A percentile compares a stretch with the other conserved stretches of the same genome.
Conservation (phyloP, 176 grass and related monocot genomes). For the Poa annua region DNA sequence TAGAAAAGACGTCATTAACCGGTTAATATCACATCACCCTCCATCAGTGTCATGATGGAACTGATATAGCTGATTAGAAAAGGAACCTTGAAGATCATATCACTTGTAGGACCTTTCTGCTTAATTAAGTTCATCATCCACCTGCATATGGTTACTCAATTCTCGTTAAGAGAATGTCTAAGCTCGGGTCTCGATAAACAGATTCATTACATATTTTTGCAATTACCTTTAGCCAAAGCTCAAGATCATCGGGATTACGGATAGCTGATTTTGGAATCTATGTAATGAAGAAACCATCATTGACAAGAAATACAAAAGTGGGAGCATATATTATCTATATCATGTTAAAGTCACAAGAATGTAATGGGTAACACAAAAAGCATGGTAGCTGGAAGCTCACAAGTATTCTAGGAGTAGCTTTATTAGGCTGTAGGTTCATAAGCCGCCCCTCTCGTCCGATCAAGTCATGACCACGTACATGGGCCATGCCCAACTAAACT, state of each 20-base stretch:
- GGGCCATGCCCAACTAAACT: too few species aligned
- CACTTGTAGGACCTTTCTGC: conserved; percentile 88
- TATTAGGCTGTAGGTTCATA: too few species aligned
- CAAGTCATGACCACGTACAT: too few species aligned
- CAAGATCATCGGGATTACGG: conserved; percentile 76
- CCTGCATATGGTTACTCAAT: conserved; percentile 44
- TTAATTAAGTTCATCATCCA: conserved; percentile 86
- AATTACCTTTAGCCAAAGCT: conserved; percentile 91
- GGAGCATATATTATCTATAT: background rate
- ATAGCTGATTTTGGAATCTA: conserved; percentile 86
- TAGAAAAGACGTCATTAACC: conserved; percentile 46
- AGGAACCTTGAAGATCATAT: conserved; percentile 95
- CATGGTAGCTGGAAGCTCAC: background rate
- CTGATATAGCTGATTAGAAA: conserved; percentile 97
- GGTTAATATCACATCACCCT: conserved; percentile 96
- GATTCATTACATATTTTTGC: background rate
- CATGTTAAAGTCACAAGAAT: background rate
- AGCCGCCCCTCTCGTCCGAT: too few species aligned
- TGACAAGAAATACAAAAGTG: too few species aligned
- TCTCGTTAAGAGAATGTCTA: conserved; percentile 11
- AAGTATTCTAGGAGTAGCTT: background rate
- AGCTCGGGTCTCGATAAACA: background rate
- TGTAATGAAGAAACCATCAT: too few species aligned
- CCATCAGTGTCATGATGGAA: conserved; percentile 86
- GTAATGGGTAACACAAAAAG: background rate